phyloP scores from a whole-genome alignment of 176 grass and related monocot species.

The Phoenix roebelenii region DNA sequence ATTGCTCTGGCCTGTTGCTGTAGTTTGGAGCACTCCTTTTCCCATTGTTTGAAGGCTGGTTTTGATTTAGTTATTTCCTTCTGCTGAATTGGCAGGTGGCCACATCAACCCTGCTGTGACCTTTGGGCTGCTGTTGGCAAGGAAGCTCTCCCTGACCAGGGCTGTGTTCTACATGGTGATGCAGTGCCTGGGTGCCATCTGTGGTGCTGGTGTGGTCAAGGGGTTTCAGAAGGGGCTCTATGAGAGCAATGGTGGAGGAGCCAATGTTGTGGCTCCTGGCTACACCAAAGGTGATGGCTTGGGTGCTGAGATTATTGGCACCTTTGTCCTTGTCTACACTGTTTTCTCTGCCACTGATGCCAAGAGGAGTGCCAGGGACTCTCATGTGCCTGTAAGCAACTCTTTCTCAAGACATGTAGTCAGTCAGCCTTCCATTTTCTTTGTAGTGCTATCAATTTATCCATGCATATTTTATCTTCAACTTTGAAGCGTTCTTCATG shows the following conservation, averaged over 20 bases:
- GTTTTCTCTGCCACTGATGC: slow-evolving; percentile 44
- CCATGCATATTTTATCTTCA: too few relatives aligned
- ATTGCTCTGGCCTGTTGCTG: too few relatives aligned
- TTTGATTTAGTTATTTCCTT: too few relatives aligned
- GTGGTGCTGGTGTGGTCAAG: slow-evolving; percentile 46
- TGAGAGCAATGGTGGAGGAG: slow-evolving; percentile 29
- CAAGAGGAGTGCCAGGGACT: slow-evolving; percentile 42
- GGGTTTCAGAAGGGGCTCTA: slow-evolving; percentile 38
- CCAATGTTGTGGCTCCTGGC: slow-evolving; percentile 31
- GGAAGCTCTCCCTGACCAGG: slow-evolving; percentile 43
- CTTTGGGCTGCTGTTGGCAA: slow-evolving; percentile 37
- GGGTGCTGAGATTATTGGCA: slow-evolving; percentile 51
- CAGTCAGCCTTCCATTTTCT: background rate
- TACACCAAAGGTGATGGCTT: slow-evolving; percentile 45
- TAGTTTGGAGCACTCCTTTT: too few relatives aligned
- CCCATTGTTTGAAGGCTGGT: too few relatives aligned
- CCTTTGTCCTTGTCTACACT: slow-evolving; percentile 48
- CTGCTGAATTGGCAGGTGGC: slow-evolving; percentile 16
- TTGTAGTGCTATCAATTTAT: too few relatives aligned
- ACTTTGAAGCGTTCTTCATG: too few relatives aligned
- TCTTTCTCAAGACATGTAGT: too few relatives aligned
- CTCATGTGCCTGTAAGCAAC: slow-evolving; percentile 40
- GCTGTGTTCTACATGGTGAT: slow-evolving; percentile 48
- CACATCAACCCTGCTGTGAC: slow-evolving; percentile 53
- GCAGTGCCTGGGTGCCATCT: slow-evolving; percentile 54